Base-by-base conservation (phyloP, 345 rosid genomes). In the Melaleuca alternifolia region DNA sequence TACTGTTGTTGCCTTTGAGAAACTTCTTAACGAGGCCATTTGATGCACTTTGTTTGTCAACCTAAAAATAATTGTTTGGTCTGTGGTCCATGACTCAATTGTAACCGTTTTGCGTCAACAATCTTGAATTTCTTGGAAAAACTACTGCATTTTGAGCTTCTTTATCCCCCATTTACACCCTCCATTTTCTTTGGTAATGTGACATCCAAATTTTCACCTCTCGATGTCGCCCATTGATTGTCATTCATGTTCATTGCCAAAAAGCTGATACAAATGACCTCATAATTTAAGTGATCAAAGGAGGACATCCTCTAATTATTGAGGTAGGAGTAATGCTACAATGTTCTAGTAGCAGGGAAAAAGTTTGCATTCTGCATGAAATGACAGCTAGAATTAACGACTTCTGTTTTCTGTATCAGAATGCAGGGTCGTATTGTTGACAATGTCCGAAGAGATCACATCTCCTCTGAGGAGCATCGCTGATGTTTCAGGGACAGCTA, bases 401-500 rank as follows among this genome's bases (percentile, higher is more conserved):
- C 53, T 44, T 13, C 46, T 71, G 54, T 65, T 86, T 33, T 88
- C 6, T 86, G 61, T 54, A 81, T 90, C 93, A 94, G 94, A 93
- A 90, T 93, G 93, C 91, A 87, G 93, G 91, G 89, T 87, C 84
- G 52, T 89, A 79, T 50, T 93, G 81, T 91, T 85, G 93, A 85
- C 89, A 85, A 87, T 89, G 13, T 89, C 93, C 6, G 90, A 87
- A 87, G 96, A 94, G 86, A 92, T 93, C 18, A 86, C 76, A 13
- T 83, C 62, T 87, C 89, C 94, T 56, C 86, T 92, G 11, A 86
- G 54, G 79, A 89, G 88, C 86, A 89, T 93, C 12, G 85, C 88
- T 81, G 89, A 86, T 84, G 87, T 88, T 82, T 92, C 95, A 86
- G 92, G 92, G 93, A 92, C 93, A 50, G 93, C 92, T 14, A 92